Base-by-base conservation (phyloP, 345 rosid genomes). In the Leavenworthia alabamica region DNA sequence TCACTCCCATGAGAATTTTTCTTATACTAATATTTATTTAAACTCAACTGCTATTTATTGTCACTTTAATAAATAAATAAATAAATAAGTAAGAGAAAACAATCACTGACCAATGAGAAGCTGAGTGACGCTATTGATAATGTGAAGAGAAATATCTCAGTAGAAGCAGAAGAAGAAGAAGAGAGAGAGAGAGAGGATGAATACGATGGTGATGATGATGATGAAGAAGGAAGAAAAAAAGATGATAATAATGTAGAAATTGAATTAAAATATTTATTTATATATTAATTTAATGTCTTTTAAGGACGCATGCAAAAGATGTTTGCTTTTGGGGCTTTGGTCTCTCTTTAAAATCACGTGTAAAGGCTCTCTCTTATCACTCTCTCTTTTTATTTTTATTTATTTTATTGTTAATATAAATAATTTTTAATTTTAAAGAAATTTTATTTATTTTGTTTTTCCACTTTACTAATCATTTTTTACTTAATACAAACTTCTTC, bases 331-430 rank as follows among this genome's bases (percentile, higher is more conserved):
- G 75, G 0, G 75, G 95, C 67, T 78, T 84, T 62, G 68, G 39
- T 71, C 66, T 63, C 55, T n/a, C n/a, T 28, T 85, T 93, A 77
- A 78, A 83, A 83, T 85, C 98, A 92, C 95, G 98, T 92, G 98
- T 83, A 79, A 86, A 83, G 70, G 32, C 26, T 65, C 39, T 31
- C 40, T 29, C 65, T 59, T 60, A n/a, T n/a, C n/a, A n/a, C n/a
- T n/a, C n/a, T n/a, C n/a, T n/a, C n/a, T n/a, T n/a, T n/a, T n/a
- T n/a, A n/a, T n/a, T n/a, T n/a, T n/a, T n/a, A n/a, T n/a, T n/a
- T n/a, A n/a, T n/a, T n/a, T n/a, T n/a, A n/a, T n/a, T n/a, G n/a
- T n/a, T n/a, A n/a, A n/a, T n/a, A n/a, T n/a, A n/a, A n/a, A n/a
- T n/a, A n/a, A n/a, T n/a, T n/a, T n/a, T n/a, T n/a, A n/a, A n/a